Conservation (phyloP, 805 yeast species). For the Zygosaccharomyces lentus region DNA sequence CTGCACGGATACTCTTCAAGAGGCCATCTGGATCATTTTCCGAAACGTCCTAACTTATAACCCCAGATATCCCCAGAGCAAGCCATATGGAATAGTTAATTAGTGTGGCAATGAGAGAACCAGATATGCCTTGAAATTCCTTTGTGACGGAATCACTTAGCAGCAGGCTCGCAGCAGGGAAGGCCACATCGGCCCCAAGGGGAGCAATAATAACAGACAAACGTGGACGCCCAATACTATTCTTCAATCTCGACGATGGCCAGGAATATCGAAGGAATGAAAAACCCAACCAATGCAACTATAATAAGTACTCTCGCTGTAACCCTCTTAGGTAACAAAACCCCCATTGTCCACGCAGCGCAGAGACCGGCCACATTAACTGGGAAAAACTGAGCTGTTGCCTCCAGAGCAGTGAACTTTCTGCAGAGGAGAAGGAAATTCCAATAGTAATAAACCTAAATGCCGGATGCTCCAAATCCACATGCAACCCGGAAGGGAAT, state of each 20-base stretch:
- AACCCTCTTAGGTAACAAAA: constrained; percentile 1
- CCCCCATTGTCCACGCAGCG: constrained; percentile 39
- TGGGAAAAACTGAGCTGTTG: constrained; percentile 41
- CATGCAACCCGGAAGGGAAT: constrained; percentile 44
- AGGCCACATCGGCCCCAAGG: constrained; percentile 64
- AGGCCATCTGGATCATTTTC: not conserved
- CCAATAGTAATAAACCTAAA: constrained; percentile 55
- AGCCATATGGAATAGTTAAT: constrained; percentile 21
- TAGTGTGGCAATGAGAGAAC: constrained; percentile 2
- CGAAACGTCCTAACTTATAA: constrained; percentile 17
- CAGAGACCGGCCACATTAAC: constrained; percentile 44
- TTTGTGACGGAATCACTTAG: constrained; percentile 37
- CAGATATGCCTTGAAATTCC: constrained; percentile 1
- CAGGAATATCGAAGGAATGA: constrained; percentile 33
- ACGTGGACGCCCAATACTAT: constrained; percentile 49
- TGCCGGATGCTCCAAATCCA: constrained; percentile 66
- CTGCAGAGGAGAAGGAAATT: constrained; percentile 42
- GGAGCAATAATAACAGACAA: constrained; percentile 49
- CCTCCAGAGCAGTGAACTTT: constrained; percentile 38
- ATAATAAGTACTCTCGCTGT: not conserved
- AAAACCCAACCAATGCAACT: not conserved
- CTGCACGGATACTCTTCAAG: not conserved
- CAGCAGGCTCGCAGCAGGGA: constrained; percentile 60
- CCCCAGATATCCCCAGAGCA: constrained; percentile 56
- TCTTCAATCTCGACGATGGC: constrained; percentile 50